A percentile compares a stretch with the other conserved stretches of the same genome.
Evolutionary conservation across 2,329 filamentous ascomycete species (phyloP).

Genomic region (Zymoseptoria brevis): DNA sequence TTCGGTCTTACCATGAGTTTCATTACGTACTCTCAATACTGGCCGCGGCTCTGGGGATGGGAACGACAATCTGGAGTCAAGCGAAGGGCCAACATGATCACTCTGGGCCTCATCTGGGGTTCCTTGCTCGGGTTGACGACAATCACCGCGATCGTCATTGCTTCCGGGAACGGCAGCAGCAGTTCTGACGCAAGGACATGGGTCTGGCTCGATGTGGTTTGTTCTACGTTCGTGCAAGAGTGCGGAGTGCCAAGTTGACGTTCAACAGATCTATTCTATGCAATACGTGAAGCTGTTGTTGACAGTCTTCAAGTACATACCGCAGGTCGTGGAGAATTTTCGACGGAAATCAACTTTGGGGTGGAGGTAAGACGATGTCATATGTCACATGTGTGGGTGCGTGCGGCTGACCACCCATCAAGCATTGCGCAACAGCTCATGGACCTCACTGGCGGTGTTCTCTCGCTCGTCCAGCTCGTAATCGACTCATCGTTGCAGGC

Average conservation of each 20-base stretch:
- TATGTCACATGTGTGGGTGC: conserved; percentile 8
- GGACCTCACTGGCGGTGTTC: conserved; percentile 70
- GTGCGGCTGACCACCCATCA: neutral
- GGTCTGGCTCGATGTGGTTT: conserved; percentile 59
- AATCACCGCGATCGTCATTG: conserved; percentile 41
- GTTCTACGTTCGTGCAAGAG: conserved; percentile 33
- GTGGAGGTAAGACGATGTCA: conserved; percentile 46
- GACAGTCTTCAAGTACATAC: conserved; percentile 87
- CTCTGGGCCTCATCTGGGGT: conserved; percentile 63
- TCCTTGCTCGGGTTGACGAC: conserved; percentile 51
- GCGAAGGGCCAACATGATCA: conserved; percentile 51
- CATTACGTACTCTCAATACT: conserved; percentile 71
- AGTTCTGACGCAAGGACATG: conserved; percentile 40
- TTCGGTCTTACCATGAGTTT: conserved; percentile 69
- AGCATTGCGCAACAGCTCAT: conserved; percentile 76
- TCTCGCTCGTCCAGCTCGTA: conserved; percentile 72
- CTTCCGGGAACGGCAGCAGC: conserved; percentile 34
- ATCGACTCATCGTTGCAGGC: conserved; percentile 77
- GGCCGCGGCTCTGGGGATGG: conserved; percentile 67
- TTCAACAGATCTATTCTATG: conserved; percentile 52
- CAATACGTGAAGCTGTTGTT: conserved; percentile 85
- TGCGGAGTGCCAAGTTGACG: conserved; percentile 10
- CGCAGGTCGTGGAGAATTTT: conserved; percentile 77
- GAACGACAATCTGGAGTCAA: conserved; percentile 42
- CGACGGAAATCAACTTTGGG: conserved; percentile 76